Evolutionary conservation across 345 rosid species (phyloP), one percentile per base, ranked within the genome.

Genomic region (Hypericum androsaemum): DNA sequence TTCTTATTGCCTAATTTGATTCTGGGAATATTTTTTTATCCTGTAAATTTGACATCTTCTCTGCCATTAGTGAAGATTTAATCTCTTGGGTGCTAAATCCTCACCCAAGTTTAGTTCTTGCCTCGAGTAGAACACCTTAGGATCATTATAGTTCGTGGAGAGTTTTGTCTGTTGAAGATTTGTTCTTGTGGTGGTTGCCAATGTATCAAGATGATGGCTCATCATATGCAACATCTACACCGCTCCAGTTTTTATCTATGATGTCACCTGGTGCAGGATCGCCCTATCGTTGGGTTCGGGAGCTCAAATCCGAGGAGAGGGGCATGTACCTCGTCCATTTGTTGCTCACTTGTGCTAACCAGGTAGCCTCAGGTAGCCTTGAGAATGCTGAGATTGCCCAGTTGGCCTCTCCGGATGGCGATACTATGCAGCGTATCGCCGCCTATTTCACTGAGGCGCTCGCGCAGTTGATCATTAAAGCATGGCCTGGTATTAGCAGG

Each of bases 371-470:
- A 4, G 83, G 85, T 48, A 77, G 77, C 64, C 87, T 90, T 10
- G 88, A 82, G 45, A 80, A 79, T 75, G 98, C 96, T 5, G 89
- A 90, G 63, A 67, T 84, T 59, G 82, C n/a, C 47, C 85, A 72
- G n/a, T 78, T 86, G 14, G 77, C 96, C n/a, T 80, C 94, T 38
- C 78, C 87, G 22, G 84, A 77, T 22, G 98, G 98, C 0, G 98
- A 89, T 68, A 86, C 98, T 4, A 89, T 89, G 98, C 98, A 89
- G 73, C 70, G 98, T 5, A 78, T 89, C 32, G 84, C 98, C 41
- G 86, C 94, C 7, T 86, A 89, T 57, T 86, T 89, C 52, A 72
- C 89, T 0, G 96, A 86, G 81, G 96, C 96, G 0, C 87, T 89
- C 0, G 94, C 98, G 37, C 74, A 76, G 12, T 65, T 94, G 60